Conservation (phyloP, 148 eudicot species). For the Nyssa sinensis region DNA sequence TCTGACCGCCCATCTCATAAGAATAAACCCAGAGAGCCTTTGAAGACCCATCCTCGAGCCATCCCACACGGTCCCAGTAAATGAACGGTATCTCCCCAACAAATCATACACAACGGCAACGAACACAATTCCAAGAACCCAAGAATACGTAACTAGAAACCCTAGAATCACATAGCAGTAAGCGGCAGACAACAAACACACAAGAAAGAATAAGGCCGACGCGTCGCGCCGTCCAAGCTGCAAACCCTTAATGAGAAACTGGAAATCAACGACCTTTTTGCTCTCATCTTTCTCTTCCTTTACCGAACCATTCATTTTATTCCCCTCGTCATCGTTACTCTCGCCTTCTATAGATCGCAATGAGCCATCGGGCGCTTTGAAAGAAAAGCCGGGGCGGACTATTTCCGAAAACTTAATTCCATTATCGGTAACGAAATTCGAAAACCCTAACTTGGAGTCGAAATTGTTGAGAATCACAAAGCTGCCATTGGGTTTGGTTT, state of each 20-base stretch:
- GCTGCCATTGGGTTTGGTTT: slow-evolving; percentile 31
- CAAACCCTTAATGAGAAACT: slow-evolving; percentile 55
- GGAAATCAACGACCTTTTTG: slow-evolving; percentile 38
- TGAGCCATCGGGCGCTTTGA: slow-evolving; percentile 13
- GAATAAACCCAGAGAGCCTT: slow-evolving; percentile 68
- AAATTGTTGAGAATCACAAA: slow-evolving; percentile 28
- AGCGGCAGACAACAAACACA: slow-evolving; percentile 57
- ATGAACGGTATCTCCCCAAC: slow-evolving; percentile 44
- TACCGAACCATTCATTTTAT: slow-evolving; percentile 3
- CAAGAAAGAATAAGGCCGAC: slow-evolving; percentile 55
- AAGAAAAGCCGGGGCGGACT: slow-evolving; percentile 29
- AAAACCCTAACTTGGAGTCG: slow-evolving; percentile 38
- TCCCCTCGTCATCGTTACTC: slow-evolving; percentile 6
- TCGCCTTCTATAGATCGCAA: background rate
- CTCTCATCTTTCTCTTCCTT: slow-evolving; percentile 22
- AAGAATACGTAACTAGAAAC: slow-evolving; percentile 72
- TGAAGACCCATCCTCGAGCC: slow-evolving; percentile 70
- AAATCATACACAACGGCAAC: slow-evolving; percentile 58
- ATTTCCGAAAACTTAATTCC: slow-evolving; percentile 33
- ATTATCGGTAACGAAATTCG: slow-evolving; percentile 30
- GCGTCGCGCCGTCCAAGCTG: slow-evolving; percentile 62
- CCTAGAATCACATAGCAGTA: slow-evolving; percentile 76
- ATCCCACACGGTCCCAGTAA: slow-evolving; percentile 43
- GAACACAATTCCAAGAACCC: slow-evolving; percentile 71
- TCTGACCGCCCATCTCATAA: slow-evolving; percentile 91